Percentiles rank a stretch among this genome's conserved stretches.
These are phyloP conservation scores for Aspergillus bombycis DNA, from an alignment of 2,329 filamentous ascomycete genomes.

Conservation along the genomic window DNA sequence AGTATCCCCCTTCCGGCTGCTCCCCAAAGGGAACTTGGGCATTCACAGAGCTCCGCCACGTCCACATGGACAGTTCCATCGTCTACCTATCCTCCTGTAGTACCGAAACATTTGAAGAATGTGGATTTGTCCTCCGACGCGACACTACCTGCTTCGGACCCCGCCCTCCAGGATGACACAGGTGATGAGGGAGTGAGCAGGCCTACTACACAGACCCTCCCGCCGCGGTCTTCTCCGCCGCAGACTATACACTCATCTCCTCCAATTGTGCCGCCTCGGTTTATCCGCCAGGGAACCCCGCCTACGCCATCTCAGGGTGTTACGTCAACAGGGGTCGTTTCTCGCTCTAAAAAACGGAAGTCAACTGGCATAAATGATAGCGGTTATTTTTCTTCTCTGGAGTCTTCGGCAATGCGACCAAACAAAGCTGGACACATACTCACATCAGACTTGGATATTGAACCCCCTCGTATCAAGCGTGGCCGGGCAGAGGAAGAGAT, in stretches of 20 bases:
- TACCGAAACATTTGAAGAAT: conserved; percentile 29
- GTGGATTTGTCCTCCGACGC: conserved; percentile 74
- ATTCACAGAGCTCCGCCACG: conserved; percentile 35
- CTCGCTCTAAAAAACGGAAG: conserved; percentile 73
- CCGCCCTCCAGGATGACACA: conserved; percentile 59
- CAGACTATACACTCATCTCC: conserved; percentile 83
- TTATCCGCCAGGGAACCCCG: conserved; percentile 66
- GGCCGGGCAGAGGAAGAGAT: conserved; percentile 96
- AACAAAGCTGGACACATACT: conserved; percentile 66
- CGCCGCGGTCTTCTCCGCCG: conserved; percentile 51
- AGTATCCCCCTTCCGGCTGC: conserved; percentile 43
- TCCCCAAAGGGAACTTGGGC: conserved; percentile 33
- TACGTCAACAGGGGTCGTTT: conserved; percentile 63
- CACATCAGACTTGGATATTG: conserved; percentile 73
- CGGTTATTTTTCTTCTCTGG: conserved; percentile 94
- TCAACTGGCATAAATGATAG: conserved; percentile 85
- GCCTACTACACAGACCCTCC: conserved; percentile 28
- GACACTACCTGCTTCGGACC: conserved; percentile 73
- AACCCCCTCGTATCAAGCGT: conserved; percentile 79
- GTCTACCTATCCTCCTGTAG: conserved; percentile 23
- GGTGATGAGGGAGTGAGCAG: conserved; percentile 46
- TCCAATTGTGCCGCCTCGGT: conserved; percentile 66
- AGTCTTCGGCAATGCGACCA: conserved; percentile 82
- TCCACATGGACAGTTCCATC: conserved; percentile 40
- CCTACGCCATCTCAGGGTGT: conserved; percentile 71